Evolutionary conservation across 1,284 basidiomycete genomes (phyloP), one percentile per base, ranked within the genome.

Genomic region (Fistulina hepatica): DNA sequence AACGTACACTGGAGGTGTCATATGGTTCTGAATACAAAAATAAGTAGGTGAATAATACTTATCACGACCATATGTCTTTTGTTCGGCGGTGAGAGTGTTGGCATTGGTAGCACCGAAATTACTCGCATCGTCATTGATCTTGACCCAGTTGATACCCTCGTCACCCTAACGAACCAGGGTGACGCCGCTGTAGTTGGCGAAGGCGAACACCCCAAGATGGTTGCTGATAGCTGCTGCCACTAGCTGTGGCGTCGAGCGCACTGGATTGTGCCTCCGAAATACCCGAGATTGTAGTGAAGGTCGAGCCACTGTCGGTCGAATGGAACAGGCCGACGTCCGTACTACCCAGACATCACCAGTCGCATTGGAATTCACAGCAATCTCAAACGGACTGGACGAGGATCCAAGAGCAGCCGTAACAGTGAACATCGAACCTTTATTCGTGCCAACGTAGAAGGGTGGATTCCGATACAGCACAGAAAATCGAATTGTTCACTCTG

Each of bases 261-360:
- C 77, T 67, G 6, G 63, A 65, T 72, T 72, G 78, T 1, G 73
- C 73, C 44, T 67, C 58, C 7, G 63, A 60, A 20, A 73, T 55
- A 3, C 66, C 64, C 12, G 66, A 51, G 34, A 76, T 53, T 7
- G 67, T 50, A 6, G 61, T 59, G 55, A 76, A 75, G 4, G 66
- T 61, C 2, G 63, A 51, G 1, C 76, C 75, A 12, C 52, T 61
- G 52, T 76, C 57, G 4, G 67, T 70, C 3, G 72, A 73, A 50
- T 77, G 74, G 66, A 71, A 77, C 17, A 80, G 53, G 5, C 75
- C 76, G 37, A 55, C 63, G 52, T 74, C 70, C 3, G 74, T 71
- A 2, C 75, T 4, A 77, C 72, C 73, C 74, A 78, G 16, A 77
- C 56, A 48, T 78, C 75, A 11, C 64, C 64, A n/a, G 65, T 65